Evolutionary conservation across 352 stramenopile genomes (phyloP).

Genomic region (Globisporangium abappressorium): DNA sequence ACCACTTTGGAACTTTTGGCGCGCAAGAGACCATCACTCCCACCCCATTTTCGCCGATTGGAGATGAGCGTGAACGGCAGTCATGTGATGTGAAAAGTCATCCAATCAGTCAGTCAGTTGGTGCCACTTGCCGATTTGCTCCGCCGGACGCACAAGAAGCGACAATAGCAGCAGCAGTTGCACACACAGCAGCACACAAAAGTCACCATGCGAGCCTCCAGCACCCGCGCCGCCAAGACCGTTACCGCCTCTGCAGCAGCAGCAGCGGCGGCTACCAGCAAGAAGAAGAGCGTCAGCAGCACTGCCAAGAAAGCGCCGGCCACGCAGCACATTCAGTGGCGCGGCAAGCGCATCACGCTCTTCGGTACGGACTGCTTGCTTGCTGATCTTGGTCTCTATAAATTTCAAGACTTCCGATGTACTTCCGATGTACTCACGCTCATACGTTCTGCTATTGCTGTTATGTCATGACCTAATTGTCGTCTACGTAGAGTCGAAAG

Average conservation of each 20-base stretch:
- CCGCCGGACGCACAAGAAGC: background rate
- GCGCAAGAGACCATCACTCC: conserved; percentile 12
- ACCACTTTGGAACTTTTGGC: conserved; percentile 1
- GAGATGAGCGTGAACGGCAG: no score
- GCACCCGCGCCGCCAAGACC: conserved; percentile 4
- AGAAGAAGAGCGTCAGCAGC: background rate
- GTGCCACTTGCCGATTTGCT: background rate
- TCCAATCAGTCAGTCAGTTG: background rate
- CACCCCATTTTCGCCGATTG: background rate
- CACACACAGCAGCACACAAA: background rate
- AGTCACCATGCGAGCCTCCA: background rate
- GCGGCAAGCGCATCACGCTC: conserved; percentile 61
- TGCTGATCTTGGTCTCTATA: background rate
- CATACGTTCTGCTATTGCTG: background rate
- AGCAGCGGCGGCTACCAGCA: background rate
- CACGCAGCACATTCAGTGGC: conserved; percentile 67
- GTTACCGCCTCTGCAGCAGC: background rate
- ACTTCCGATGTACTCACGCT: background rate
- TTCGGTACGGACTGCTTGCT: conserved; percentile 44
- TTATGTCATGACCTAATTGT: no score
- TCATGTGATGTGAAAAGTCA: no score
- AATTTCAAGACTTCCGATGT: background rate
- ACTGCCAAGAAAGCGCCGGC: conserved; percentile 20
- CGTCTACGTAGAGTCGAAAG: conserved; percentile 48
- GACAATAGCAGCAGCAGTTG: background rate